These are phyloP conservation scores for Collybia sordida DNA, from an alignment of 768 basidiomycete species.

Conservation along the genomic window DNA sequence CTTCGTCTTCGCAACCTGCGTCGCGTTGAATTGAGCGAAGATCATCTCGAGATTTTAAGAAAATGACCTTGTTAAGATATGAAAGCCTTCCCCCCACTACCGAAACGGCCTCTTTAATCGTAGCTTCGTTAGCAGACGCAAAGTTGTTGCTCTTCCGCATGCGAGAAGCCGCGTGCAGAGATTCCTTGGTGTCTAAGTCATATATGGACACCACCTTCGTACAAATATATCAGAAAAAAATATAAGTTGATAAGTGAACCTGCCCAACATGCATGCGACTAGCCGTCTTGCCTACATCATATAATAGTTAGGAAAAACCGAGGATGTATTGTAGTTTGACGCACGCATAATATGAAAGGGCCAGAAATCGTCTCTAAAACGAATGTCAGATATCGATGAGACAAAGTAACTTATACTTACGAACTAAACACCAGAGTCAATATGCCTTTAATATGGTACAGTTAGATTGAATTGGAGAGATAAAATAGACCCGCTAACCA, in stretches of 20 bases:
- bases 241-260: neutral
- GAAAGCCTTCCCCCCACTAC: slow-evolving; percentile 78
- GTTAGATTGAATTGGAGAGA: neutral
- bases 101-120: slow-evolving; percentile 46
- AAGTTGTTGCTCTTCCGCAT: slow-evolving; percentile 47
- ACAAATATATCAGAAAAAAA: neutral
- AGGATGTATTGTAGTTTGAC: slow-evolving; percentile 20
- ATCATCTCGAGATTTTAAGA: neutral
- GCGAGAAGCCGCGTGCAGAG: slow-evolving; percentile 52
- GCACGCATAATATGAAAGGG: slow-evolving; percentile 67
- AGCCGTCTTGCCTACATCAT: slow-evolving; percentile 57
- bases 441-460: slow-evolving; percentile 45
- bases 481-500: slow-evolving; percentile 39
- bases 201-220: slow-evolving; percentile 66
- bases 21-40: neutral
- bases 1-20: slow-evolving; percentile 51
- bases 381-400: slow-evolving; percentile 11
- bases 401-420: slow-evolving; percentile 34
- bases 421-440: slow-evolving; percentile 78
- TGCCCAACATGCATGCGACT: slow-evolving; percentile 68
- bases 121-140: slow-evolving; percentile 24
- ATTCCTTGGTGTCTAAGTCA: slow-evolving; percentile 63
- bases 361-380: slow-evolving; percentile 81
- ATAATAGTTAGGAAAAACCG: slow-evolving; percentile 4
- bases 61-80: slow-evolving; percentile 60